phyloP scores from a whole-genome alignment of 441 rosid genomes.

The Populus tomentosa region DNA sequence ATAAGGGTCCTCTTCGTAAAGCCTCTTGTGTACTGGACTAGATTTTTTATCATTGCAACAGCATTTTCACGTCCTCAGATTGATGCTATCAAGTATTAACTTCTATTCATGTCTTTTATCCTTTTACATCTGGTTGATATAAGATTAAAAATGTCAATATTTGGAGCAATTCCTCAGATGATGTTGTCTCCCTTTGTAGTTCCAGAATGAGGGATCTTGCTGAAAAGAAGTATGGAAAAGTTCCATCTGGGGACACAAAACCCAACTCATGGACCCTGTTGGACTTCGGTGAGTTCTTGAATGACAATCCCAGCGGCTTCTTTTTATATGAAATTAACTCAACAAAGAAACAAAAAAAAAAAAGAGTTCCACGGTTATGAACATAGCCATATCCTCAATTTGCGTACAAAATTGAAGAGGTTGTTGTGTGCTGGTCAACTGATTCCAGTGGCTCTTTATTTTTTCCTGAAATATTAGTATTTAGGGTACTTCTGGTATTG shows the following conservation, averaged over 20 bases:
- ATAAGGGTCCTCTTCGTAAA: constrained; percentile 90
- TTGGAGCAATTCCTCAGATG: background rate
- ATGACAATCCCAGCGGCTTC: background rate
- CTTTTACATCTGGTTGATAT: background rate
- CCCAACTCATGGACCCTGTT: too few relatives aligned
- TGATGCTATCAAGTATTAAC: constrained; percentile 73
- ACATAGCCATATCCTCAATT: background rate
- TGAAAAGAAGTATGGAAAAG: too few relatives aligned
- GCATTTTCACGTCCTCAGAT: constrained; percentile 95
- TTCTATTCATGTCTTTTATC: background rate
- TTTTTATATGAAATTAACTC: background rate
- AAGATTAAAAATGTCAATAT: background rate
- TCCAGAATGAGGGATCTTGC: too few relatives aligned
- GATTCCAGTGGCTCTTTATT: background rate
- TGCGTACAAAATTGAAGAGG: background rate
- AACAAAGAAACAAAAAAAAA: background rate
- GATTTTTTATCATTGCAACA: constrained; percentile 87
- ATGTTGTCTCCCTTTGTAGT: too few relatives aligned
- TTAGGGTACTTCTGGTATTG: background rate
- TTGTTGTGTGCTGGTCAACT: background rate
- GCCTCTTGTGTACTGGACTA: constrained; percentile 98
- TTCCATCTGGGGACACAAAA: too few relatives aligned
- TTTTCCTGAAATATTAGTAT: background rate
- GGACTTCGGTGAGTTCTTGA: constrained; percentile 64
- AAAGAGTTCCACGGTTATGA: background rate